Percentiles rank a stretch among this genome's conserved stretches.
These are phyloP conservation scores for Chlamydomonas asymmetrica DNA, from an alignment of 139 green algal genomes.

Conservation along the genomic window DNA sequence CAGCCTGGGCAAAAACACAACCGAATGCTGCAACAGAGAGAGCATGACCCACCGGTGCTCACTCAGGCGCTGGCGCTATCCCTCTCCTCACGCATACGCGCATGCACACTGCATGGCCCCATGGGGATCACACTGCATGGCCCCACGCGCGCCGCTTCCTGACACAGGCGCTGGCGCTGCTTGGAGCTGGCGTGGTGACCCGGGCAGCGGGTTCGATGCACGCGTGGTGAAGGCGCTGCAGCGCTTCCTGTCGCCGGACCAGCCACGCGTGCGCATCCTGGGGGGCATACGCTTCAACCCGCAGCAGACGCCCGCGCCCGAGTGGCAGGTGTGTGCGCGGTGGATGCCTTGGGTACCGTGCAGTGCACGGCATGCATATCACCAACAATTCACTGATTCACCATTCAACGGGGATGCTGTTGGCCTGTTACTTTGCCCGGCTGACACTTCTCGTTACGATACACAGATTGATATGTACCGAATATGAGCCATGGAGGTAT, in stretches of 20 bases:
- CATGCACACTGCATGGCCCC: too few relatives aligned
- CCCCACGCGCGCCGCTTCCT: too few relatives aligned
- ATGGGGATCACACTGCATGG: too few relatives aligned
- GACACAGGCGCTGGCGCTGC: slow-evolving; percentile 65
- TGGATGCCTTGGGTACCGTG: neutral
- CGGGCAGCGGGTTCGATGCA: slow-evolving; percentile 45
- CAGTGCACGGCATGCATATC: neutral
- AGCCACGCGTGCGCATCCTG: slow-evolving; percentile 70
- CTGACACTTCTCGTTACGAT: too few relatives aligned
- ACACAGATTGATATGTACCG: too few relatives aligned
- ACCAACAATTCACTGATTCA: too few relatives aligned
- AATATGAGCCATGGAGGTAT: too few relatives aligned
- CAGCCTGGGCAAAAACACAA: too few relatives aligned
- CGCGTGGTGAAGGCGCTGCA: slow-evolving; percentile 55
- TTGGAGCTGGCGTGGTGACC: slow-evolving; percentile 75
- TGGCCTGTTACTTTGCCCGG: too few relatives aligned
- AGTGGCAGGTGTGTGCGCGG: slow-evolving; percentile 37
- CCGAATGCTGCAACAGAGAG: neutral
- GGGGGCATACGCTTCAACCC: slow-evolving; percentile 68
- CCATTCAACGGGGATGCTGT: too few relatives aligned
- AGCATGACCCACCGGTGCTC: neutral
- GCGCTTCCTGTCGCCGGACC: slow-evolving; percentile 64
- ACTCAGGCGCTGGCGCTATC: neutral
- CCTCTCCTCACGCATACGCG: too few relatives aligned
- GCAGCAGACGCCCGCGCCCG: slow-evolving; percentile 12